phyloP scores from a whole-genome alignment of 371 early-diverging fungal genomes.

The Batkoa obscura region DNA sequence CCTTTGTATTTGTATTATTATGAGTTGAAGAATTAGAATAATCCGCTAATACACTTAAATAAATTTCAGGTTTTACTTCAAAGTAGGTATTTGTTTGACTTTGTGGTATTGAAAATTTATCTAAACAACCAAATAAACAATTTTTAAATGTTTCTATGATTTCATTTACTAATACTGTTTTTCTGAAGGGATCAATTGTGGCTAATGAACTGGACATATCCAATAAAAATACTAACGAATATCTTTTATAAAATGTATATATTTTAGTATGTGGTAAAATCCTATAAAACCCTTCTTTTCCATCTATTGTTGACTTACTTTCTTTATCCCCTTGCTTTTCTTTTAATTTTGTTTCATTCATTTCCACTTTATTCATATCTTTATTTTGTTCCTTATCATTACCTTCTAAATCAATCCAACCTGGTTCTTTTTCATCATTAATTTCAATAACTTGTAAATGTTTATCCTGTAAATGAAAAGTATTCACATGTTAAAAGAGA shows the following conservation, averaged over 20 bases:
- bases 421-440: too few species aligned
- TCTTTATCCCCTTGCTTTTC: too few species aligned
- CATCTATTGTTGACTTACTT: too few species aligned
- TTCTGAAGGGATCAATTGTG: background rate
- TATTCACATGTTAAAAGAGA: too few species aligned
- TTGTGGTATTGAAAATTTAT: background rate
- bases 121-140: background rate
- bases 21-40: conserved; percentile 15
- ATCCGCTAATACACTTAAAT: conserved; percentile 56
- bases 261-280: conserved; percentile 5
- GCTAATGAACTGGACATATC: conserved; percentile 3
- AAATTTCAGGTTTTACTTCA: conserved; percentile 11
- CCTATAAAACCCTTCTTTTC: background rate
- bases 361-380: too few species aligned
- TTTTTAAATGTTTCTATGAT: background rate
- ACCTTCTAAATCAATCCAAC: too few species aligned
- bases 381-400: too few species aligned
- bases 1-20: too few species aligned
- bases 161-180: background rate
- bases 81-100: background rate
- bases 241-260: conserved; percentile 4
- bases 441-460: too few species aligned
- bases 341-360: too few species aligned
- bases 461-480: too few species aligned
- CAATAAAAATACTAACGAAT: conserved; percentile 3